Conservation (phyloP, 345 rosid genomes). For the Populus tremula region DNA sequence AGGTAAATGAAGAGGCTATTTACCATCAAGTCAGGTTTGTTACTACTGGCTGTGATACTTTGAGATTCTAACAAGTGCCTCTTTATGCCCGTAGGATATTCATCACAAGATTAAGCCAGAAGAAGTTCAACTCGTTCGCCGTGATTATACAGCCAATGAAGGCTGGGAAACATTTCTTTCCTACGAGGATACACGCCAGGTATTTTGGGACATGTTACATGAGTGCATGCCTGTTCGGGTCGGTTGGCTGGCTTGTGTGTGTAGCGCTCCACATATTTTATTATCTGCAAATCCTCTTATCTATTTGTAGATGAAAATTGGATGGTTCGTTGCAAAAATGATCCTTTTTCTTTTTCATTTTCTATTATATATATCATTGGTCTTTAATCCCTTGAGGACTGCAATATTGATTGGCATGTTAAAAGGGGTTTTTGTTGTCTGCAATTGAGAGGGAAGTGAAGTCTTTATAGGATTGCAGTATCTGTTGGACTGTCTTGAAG, state of each 20-base stretch:
- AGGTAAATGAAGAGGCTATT: slow-evolving; percentile 38
- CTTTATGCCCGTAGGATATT: slow-evolving; percentile 61
- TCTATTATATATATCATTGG: background rate
- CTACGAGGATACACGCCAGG: slow-evolving; percentile 95
- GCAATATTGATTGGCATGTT: background rate
- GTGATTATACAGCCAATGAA: slow-evolving; percentile 95
- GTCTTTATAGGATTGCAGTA: background rate
- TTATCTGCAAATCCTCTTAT: background rate
- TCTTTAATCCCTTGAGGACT: background rate
- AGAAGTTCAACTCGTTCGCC: slow-evolving; percentile 98
- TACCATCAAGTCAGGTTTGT: background rate
- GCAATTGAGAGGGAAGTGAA: background rate
- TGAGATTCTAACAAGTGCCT: slow-evolving; percentile 1
- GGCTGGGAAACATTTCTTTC: slow-evolving; percentile 99
- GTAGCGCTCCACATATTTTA: background rate
- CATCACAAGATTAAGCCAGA: slow-evolving; percentile 95
- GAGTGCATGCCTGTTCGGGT: background rate
- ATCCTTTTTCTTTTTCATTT: too few relatives aligned
- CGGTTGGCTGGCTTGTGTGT: background rate
- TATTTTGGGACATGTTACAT: slow-evolving; percentile 22
- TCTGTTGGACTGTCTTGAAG: background rate
- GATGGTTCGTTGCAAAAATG: background rate
- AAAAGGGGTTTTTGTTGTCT: background rate
- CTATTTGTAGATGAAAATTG: background rate
- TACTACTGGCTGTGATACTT: slow-evolving; percentile 5